These are phyloP conservation scores for Carex littledalei DNA, from an alignment of 176 grass and related monocot species.

Conservation along the genomic window DNA sequence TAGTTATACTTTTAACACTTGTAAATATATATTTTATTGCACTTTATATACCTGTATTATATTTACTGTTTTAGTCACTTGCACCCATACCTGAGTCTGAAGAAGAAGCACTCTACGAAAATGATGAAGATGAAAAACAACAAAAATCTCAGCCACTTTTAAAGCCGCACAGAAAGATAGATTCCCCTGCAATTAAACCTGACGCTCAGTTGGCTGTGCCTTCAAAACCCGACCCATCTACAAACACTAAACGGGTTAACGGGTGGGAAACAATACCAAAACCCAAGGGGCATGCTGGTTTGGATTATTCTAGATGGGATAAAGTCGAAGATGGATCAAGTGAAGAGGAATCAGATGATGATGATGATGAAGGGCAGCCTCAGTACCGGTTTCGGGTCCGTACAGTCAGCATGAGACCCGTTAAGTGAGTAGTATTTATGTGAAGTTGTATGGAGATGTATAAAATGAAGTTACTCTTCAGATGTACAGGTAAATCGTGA, in stretches of 20 bases:
- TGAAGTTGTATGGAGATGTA: neutral
- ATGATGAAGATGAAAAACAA: constrained; percentile 52
- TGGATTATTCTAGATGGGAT: constrained; percentile 96
- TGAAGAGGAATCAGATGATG: constrained; percentile 68
- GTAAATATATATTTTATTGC: neutral
- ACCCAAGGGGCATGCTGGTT: constrained; percentile 83
- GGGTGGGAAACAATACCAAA: constrained; percentile 65
- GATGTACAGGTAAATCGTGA: neutral
- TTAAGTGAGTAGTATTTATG: constrained; percentile 44
- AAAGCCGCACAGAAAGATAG: neutral
- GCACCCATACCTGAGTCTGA: constrained; percentile 83
- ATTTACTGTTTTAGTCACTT: constrained; percentile 40
- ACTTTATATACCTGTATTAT: neutral
- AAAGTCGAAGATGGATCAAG: constrained; percentile 75
- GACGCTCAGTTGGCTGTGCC: constrained; percentile 1
- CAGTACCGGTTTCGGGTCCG: constrained; percentile 77
- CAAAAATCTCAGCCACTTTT: constrained; percentile 15
- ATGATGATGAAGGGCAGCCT: constrained; percentile 49
- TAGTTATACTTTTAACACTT: neutral
- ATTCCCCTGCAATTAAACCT: constrained; percentile 16
- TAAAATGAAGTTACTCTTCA: neutral
- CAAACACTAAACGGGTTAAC: constrained; percentile 23
- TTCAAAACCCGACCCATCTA: constrained; percentile 27
- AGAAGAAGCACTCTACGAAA: constrained; percentile 48
- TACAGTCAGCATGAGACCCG: constrained; percentile 57